Evolutionary conservation across 148 eudicot genomes (phyloP), one percentile per base, ranked within the genome.

Genomic region (Fagopyrum tataricum): DNA sequence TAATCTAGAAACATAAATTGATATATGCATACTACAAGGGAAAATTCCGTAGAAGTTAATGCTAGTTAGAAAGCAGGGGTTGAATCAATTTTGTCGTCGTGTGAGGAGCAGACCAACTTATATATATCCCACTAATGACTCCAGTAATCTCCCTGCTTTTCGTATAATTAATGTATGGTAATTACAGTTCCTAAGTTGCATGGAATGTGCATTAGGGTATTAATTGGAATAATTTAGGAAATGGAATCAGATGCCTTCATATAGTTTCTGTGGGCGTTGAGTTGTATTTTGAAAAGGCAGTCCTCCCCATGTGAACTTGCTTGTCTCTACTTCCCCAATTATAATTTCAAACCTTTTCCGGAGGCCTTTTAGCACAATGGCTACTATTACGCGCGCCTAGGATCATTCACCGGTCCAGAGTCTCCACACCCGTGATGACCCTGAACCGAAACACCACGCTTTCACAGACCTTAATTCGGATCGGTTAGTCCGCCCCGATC

Each of bases 1-100:
- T 59, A 59, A 59, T 59, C 1, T 59, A 73, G 10, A n/a, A n/a
- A n/a, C n/a, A 31, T 31, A 31, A 31, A 14, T 23, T 21, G 31
- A 12, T 13, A 46, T 44, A 8, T 46, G 13, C 2, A 46, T 8
- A 46, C 49, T 13, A 15, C 24, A 7, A 12, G n/a, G 41, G 21
- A 51, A 67, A 70, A 53, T 55, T 67, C 73, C 62, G 14, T 40
- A 70, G 10, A 46, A 37, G 73, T 23, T 76, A 70, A 44, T 74
- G 40, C 0, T 70, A 72, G 73, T 68, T 76, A 53, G 4, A 12
- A 41, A 6, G 40, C 41, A 26, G 26, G 41, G 62, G 6, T 56
- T 5, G 11, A 18, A 6, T 48, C 62, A 24, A 11, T 8, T 24
- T 2, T 59, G 66, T 59, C 66, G 66, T 24, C 13, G 20, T 9